Evolutionary conservation across 192 early-diverging fungal genomes (phyloP).

Genomic region (Coemansia sp.): DNA sequence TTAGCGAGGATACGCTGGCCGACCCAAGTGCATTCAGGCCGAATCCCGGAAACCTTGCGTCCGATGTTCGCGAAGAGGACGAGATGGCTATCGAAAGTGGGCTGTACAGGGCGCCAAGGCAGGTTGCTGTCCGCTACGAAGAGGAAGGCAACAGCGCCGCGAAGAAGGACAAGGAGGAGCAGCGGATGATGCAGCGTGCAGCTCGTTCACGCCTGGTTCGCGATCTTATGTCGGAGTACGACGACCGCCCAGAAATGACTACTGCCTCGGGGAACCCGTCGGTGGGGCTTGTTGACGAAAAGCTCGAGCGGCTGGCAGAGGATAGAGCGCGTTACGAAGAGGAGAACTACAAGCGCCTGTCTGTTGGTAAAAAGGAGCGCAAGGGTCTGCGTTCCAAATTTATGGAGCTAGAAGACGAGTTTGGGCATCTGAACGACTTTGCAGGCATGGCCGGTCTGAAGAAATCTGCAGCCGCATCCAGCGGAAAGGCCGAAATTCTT

Average conservation of each 20-base stretch:
- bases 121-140: conserved; percentile 84
- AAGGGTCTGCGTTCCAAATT: conserved; percentile 59
- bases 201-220: conserved; percentile 80
- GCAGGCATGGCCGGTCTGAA: conserved; percentile 41
- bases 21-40: conserved; percentile 93
- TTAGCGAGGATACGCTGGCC: conserved; percentile 43
- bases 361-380: conserved; percentile 73
- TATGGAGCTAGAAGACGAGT: conserved; percentile 78
- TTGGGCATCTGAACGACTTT: conserved; percentile 65
- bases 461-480: conserved; percentile 13
- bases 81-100: conserved; percentile 42
- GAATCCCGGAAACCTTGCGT: conserved; percentile 68
- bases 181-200: conserved; percentile 65
- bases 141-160: conserved; percentile 59
- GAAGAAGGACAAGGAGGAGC: conserved; percentile 64
- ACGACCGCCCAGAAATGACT: conserved; percentile 80
- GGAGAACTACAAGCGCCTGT: conserved; percentile 81
- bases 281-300: conserved; percentile 57
- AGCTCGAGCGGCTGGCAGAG: conserved; percentile 58
- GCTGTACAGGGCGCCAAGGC: conserved; percentile 83
- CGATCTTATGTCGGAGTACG: conserved; percentile 81
- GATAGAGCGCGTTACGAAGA: conserved; percentile 82
- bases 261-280: conserved; percentile 71
- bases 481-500: conserved; percentile 35
- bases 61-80: conserved; percentile 47